These are phyloP conservation scores for Astragalus glycyphyllos DNA, from an alignment of 306 rosid genomes.

Conservation along the genomic window DNA sequence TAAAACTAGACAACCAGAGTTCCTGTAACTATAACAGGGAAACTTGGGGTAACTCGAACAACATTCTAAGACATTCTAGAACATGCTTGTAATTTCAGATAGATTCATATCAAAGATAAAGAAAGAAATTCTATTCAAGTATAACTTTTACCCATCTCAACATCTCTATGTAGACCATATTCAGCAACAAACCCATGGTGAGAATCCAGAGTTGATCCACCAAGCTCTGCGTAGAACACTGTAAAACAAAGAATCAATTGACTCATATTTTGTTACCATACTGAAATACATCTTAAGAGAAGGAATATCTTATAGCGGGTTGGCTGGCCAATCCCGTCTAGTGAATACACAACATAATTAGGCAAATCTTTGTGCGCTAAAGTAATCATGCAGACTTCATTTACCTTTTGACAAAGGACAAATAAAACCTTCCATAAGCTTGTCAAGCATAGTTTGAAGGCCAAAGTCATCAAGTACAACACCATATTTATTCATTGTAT, in stretches of 20 bases:
- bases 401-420: slow-evolving; percentile 80
- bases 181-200: slow-evolving; percentile 61
- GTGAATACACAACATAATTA: slow-evolving; percentile 35
- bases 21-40: background rate
- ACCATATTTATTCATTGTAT: slow-evolving; percentile 81
- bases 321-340: background rate
- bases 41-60: slow-evolving; percentile 1
- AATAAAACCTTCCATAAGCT: slow-evolving; percentile 68
- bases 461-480: slow-evolving; percentile 95
- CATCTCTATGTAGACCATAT: slow-evolving; percentile 54
- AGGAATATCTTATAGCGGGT: slow-evolving; percentile 11
- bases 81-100: slow-evolving; percentile 11
- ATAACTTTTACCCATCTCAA: slow-evolving; percentile 50
- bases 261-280: background rate
- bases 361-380: slow-evolving; percentile 29
- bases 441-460: slow-evolving; percentile 77
- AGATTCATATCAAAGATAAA: slow-evolving; percentile 2
- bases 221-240: slow-evolving; percentile 55
- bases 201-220: slow-evolving; percentile 61
- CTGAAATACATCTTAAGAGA: slow-evolving; percentile 17
- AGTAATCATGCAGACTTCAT: slow-evolving; percentile 9
- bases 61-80: slow-evolving; percentile 16
- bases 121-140: slow-evolving; percentile 39
- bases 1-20: background rate
- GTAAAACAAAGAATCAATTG: slow-evolving; percentile 34